Evolutionary conservation across 805 yeast genomes (phyloP), one percentile per base, ranked within the genome.

Genomic region (Kodamaea leandrae): DNA sequence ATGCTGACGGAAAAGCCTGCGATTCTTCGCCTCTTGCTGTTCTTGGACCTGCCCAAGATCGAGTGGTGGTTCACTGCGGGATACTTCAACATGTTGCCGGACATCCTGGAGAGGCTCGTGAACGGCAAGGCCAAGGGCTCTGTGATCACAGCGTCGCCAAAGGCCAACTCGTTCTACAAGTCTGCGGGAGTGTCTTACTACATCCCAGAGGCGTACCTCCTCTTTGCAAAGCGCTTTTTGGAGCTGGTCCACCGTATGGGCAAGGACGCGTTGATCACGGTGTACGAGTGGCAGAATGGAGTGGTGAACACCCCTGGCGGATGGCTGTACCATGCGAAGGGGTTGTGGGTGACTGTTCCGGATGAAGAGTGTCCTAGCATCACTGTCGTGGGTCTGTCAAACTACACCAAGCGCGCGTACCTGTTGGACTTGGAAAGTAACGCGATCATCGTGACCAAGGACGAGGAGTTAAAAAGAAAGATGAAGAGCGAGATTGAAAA

Each of bases 301-400:
- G 68, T 80, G 2, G 96, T 88, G 3, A 87, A 88, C 55, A 76
- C 84, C 6, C 76, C 81, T 0, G 75, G 71, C 20, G 99, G 99
- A 1, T 91, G 99, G 98, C 86, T 97, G 0, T 93, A 93, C 60
- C 99, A 93, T 57, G 98, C 99, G 10, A 93, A 93, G 58, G 99
- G 99, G 1, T 66, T 91, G 4, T 93, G 98, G 98, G 64, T 86
- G 0, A 70, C 77, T 6, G 67, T 70, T 9, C 84, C 88, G 0
- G 71, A 64, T 2, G 83, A 79, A 34, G 47, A 51, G 0, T 54
- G 57, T 9, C 96, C 97, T 1, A 72, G 83, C 14, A 64, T 87
- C 9, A 86, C 96, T 0, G 78, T 90, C 5, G 74, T 93, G 37
- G 99, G 99, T 0, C 86, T 96, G 1, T 88, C 97, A 0, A 93